Conservation (phyloP, 371 early-diverging fungal genomes). For the Mortierella sp. region DNA sequence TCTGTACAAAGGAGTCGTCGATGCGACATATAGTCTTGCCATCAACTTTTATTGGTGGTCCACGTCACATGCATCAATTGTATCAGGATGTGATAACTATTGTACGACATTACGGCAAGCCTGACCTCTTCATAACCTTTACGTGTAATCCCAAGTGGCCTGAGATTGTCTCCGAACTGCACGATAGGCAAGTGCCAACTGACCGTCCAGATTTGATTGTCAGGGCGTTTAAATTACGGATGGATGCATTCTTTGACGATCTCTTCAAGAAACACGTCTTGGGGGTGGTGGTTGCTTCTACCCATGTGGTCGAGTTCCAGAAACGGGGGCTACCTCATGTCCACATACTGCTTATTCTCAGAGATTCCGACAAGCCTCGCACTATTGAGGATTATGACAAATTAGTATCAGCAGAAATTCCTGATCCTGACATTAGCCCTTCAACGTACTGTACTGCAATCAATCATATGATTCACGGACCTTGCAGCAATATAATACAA, state of each 20-base stretch:
- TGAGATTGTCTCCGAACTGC: slow-evolving; percentile 38
- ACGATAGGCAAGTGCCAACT: slow-evolving; percentile 13
- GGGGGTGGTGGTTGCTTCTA: slow-evolving; percentile 32
- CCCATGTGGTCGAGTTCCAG: slow-evolving; percentile 52
- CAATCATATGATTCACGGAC: neutral
- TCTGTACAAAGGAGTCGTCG: slow-evolving; percentile 14
- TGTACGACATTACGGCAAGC: slow-evolving; percentile 44
- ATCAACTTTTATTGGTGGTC: slow-evolving; percentile 42
- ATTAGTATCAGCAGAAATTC: slow-evolving; percentile 55
- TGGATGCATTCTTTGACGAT: slow-evolving; percentile 40
- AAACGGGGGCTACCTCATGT: slow-evolving; percentile 52
- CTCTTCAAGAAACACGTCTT: slow-evolving; percentile 33
- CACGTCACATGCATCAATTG: slow-evolving; percentile 36
- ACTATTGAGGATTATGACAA: slow-evolving; percentile 36
- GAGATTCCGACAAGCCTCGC: slow-evolving; percentile 18
- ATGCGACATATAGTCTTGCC: slow-evolving; percentile 35
- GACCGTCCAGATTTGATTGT: slow-evolving; percentile 40
- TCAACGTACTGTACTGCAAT: neutral
- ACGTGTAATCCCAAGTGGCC: slow-evolving; percentile 59
- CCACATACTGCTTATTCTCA: slow-evolving; percentile 56
- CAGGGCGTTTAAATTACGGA: slow-evolving; percentile 43
- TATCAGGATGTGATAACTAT: slow-evolving; percentile 56
- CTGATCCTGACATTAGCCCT: slow-evolving; percentile 14
- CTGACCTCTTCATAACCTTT: slow-evolving; percentile 60
- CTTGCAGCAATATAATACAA: neutral